Base-by-base conservation (phyloP, 768 basidiomycete species). In the Lentinula sp. region DNA sequence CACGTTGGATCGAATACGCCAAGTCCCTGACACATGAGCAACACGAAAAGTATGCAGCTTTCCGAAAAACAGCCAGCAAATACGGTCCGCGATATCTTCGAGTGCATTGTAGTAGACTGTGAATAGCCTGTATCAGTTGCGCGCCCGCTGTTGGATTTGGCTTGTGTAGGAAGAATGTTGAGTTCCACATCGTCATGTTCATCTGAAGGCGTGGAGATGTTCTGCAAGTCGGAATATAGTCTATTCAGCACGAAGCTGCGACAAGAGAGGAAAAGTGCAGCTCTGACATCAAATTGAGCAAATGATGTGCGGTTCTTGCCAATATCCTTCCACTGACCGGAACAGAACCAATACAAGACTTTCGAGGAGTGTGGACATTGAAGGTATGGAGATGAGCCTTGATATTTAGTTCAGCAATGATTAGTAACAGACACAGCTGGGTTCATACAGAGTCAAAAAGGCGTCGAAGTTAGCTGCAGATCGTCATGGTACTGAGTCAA, bases 31-130 rank as follows among this genome's bases (percentile, higher is more conserved):
- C 83, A 79, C 72, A 93, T 81, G 5, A 93, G 75, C 60, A 93
- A 76, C 12, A 84, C 63, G 66, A 93, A 93, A 62, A 93, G 73
- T 66, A 83, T 81, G 63, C 85, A 87, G 56, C 86, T 84, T 72
- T 93, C 92, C 1, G 87, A 81, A 69, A 93, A 90, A 66, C 85
- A 87, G 36, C 84, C 72, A 0, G 89, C 81, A 66, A 94, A 93
- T 6, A 85, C 70, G 0, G 74, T 76, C 46, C 86, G 75, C 0
- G 91, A 79, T 0, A 90, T 67, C 3, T 71, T 69, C 0, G 86
- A 83, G 64, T 91, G 88, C 48, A 81, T 71, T 36, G 76, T 66
- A 15, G 67, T 50, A 42, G 62, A 28, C 35, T 55, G 20, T 13
- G 43, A n/a, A 50, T 51, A 46, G 60, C 54, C n/a, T 56, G 55